Evolutionary conservation across 306 rosid species (phyloP).

Genomic region (Mucuna pruriens): DNA sequence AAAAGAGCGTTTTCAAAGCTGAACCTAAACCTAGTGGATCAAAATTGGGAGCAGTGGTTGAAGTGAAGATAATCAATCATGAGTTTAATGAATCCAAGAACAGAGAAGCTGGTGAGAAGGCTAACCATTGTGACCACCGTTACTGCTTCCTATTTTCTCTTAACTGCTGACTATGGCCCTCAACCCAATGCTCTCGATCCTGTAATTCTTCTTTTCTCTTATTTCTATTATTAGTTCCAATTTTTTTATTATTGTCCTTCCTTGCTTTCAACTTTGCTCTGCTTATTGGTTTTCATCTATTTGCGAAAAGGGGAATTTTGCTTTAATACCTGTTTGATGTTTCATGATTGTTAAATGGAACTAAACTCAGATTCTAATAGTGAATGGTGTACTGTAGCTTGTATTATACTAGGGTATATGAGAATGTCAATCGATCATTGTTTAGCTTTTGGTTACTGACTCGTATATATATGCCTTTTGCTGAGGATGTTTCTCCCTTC

Average conservation of each 20-base stretch:
- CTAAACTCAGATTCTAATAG: background rate
- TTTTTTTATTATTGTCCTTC: background rate
- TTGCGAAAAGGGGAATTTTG: background rate
- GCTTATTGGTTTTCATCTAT: background rate
- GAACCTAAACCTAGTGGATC: background rate
- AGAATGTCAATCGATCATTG: background rate
- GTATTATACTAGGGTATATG: background rate
- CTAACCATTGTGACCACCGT: constrained; percentile 73
- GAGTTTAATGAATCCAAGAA: constrained; percentile 57
- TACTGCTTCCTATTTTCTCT: constrained; percentile 86
- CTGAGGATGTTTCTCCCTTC: background rate
- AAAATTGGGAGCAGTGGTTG: background rate
- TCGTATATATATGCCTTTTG: background rate
- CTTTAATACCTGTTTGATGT: background rate
- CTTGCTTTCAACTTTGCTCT: background rate
- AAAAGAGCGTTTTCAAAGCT: too few relatives aligned
- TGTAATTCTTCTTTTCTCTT: constrained; percentile 45
- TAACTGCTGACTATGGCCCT: constrained; percentile 89
- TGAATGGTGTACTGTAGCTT: background rate
- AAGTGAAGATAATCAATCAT: constrained; percentile 30
- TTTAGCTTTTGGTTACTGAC: background rate
- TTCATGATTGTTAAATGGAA: constrained; percentile 8
- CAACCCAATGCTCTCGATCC: constrained; percentile 87
- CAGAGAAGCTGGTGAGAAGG: constrained; percentile 74
- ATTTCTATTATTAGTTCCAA: background rate